Evolutionary conservation across 2,329 filamentous ascomycete genomes (phyloP).

Genomic region (Colletotrichum liriopes): DNA sequence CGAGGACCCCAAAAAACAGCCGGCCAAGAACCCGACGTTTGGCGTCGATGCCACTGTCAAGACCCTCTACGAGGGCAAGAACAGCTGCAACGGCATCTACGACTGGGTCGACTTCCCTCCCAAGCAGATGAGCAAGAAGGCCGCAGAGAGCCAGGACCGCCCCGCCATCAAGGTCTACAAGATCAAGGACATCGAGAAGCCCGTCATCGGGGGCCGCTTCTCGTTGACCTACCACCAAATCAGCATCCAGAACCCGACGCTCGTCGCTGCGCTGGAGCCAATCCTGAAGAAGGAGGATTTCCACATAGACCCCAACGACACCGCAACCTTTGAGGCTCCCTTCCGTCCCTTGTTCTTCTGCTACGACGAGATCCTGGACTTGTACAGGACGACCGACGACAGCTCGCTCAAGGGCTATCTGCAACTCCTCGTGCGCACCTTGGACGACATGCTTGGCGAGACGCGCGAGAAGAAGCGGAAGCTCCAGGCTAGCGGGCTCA

Average conservation of each 20-base stretch:
- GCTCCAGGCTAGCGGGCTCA: conserved; percentile 56
- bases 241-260: conserved; percentile 59
- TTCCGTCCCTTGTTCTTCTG: conserved; percentile 62
- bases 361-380: conserved; percentile 58
- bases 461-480: conserved; percentile 54
- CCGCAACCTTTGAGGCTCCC: conserved; percentile 55
- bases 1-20: conserved; percentile 35
- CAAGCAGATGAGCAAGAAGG: conserved; percentile 58
- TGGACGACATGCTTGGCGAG: conserved; percentile 62
- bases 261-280: conserved; percentile 60
- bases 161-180: conserved; percentile 64
- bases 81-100: conserved; percentile 46
- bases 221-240: conserved; percentile 59
- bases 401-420: conserved; percentile 55
- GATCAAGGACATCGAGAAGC: conserved; percentile 60
- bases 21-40: conserved; percentile 44
- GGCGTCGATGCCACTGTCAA: conserved; percentile 53
- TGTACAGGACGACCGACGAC: conserved; percentile 49
- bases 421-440: conserved; percentile 57
- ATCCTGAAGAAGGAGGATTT: conserved; percentile 60
- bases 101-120: conserved; percentile 61
- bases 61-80: conserved; percentile 57
- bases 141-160: conserved; percentile 54
- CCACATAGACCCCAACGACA: conserved; percentile 56
- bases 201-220: conserved; percentile 55